phyloP scores from a whole-genome alignment of 202 grass and related monocot genomes.

The Sporobolus alterniflorus region DNA sequence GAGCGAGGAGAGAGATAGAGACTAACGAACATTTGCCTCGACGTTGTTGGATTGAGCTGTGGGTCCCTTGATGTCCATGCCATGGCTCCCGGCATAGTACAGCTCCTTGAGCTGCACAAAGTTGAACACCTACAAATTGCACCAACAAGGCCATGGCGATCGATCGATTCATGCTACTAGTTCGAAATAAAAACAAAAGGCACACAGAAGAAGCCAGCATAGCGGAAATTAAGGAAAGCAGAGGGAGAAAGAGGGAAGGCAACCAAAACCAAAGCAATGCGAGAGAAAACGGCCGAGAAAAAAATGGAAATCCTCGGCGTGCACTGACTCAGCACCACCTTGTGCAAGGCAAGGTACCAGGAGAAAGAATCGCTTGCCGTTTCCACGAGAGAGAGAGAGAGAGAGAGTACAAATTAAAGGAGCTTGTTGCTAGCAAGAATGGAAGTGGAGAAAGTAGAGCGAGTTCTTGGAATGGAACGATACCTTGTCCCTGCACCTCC shows the following conservation, averaged over 20 bases:
- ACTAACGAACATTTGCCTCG: conserved; percentile 37
- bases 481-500: conserved; percentile 85
- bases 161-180: neutral
- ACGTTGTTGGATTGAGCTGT: conserved; percentile 18
- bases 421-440: neutral
- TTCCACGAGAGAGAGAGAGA: too few species aligned
- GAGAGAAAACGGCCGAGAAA: too few species aligned
- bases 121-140: conserved; percentile 50
- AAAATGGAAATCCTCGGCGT: too few species aligned
- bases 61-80: conserved; percentile 90
- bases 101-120: conserved; percentile 67
- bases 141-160: conserved; percentile 11
- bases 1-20: neutral
- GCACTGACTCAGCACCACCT: neutral
- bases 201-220: neutral
- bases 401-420: too few species aligned
- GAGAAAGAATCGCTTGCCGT: neutral
- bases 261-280: too few species aligned
- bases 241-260: too few species aligned
- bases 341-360: neutral
- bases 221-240: too few species aligned
- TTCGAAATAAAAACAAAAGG: neutral
- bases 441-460: neutral
- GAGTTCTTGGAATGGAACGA: neutral
- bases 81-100: conserved; percentile 97